Evolutionary conservation across 306 rosid genomes (phyloP), one percentile per base, ranked within the genome.

Genomic region (Pachyrhizus erosus): DNA sequence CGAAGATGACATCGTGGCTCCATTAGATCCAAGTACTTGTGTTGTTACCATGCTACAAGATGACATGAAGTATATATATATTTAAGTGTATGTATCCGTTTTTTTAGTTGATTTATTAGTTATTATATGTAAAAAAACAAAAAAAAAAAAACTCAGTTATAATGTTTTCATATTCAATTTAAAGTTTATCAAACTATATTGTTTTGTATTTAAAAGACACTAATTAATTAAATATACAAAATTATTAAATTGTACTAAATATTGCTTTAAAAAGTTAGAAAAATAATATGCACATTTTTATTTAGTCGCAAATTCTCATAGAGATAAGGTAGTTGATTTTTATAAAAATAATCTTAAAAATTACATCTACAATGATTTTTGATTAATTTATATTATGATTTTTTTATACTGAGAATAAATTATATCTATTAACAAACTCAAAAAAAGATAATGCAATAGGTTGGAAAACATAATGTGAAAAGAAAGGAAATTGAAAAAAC

Each of bases 1-100:
- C 15, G 1, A 60, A n/a, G 8, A 61, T 48, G 66, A 70, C 61
- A 61, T 21, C 86, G 86, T 83, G 86, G 75, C 57, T 45, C 40
- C 26, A 83, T 83, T 37, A 37, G 62, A 77, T 70, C 83, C 86
- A 83, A 69, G 68, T 46, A 68, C 61, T 33, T 33, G 5, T n/a
- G 29, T 10, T 73, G 4, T 80, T 29, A 79, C 33, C 13, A 40
- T 52, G 77, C 46, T 42, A 43, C 73, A 21, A 64, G 64, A 72
- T 17, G 77, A 8, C 26, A 29, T 27, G 24, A 10, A 62, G 20
- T 27, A 43, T 61, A 11, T 67, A 27, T 13, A 20, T 2, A n/a
- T n/a, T n/a, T n/a, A 37, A 37, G 42, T 37, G 10, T 37, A 37
- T 5, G 42, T 37, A 37, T 37, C 5, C 9, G 31, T 45, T 70